Conservation (phyloP, 2,329 filamentous ascomycete species). For the Didymella exigua region DNA sequence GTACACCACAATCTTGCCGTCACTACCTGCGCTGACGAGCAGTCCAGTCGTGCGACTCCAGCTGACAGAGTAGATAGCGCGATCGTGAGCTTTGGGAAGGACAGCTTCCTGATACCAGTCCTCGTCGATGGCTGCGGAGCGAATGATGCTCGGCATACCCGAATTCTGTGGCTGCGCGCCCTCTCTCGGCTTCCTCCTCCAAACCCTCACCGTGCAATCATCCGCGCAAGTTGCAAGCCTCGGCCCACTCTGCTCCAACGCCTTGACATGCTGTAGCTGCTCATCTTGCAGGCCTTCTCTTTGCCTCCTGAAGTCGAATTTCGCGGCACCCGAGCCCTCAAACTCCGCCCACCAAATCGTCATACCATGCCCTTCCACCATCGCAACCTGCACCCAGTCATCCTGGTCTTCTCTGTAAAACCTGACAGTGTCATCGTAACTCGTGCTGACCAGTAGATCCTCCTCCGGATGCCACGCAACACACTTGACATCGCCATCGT, state of each 20-base stretch:
- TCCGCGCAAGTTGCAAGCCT: constrained; percentile 84
- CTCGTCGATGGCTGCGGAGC: constrained; percentile 72
- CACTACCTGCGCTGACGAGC: constrained; percentile 86
- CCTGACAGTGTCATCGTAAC: constrained; percentile 90
- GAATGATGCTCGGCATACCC: constrained; percentile 88
- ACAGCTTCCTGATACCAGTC: constrained; percentile 79
- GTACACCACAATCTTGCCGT: constrained; percentile 51
- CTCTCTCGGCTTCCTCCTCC: constrained; percentile 68
- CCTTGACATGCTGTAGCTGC: constrained; percentile 44
- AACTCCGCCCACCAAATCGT: constrained; percentile 90
- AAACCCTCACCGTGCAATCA: constrained; percentile 78
- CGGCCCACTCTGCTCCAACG: constrained; percentile 52
- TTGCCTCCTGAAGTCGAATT: constrained; percentile 32
- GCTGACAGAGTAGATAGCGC: constrained; percentile 81
- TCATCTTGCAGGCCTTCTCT: constrained; percentile 38
- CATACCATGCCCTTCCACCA: constrained; percentile 77
- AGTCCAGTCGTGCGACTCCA: constrained; percentile 82
- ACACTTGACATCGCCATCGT: constrained; percentile 93
- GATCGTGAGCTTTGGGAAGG: constrained; percentile 76
- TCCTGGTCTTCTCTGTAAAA: constrained; percentile 90
- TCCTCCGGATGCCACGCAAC: constrained; percentile 87
- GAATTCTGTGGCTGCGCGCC: constrained; percentile 54
- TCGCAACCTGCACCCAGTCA: constrained; percentile 89
- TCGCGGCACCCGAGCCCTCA: constrained; percentile 54
- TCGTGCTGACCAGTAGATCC: constrained; percentile 82